Evolutionary conservation across 805 yeast species (phyloP).

Genomic region (Barnettozyma siamensis): DNA sequence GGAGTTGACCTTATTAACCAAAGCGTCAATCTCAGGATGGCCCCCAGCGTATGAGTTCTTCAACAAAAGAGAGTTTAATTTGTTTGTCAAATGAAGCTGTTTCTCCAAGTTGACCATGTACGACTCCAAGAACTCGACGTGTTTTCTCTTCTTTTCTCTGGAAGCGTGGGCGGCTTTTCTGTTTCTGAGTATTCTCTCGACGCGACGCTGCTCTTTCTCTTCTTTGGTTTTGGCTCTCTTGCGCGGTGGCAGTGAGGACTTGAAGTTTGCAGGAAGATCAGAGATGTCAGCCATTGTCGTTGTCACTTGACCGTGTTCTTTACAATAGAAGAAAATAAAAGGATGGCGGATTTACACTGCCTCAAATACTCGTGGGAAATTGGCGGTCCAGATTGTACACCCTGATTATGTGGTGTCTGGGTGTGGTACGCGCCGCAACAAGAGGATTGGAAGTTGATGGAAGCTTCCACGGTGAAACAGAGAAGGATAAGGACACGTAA

Average conservation of each 20-base stretch:
- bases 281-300: slow-evolving; percentile 17
- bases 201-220: slow-evolving; percentile 94
- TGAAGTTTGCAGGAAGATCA: slow-evolving; percentile 33
- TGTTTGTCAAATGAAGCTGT: slow-evolving; percentile 16
- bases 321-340: too few relatives aligned
- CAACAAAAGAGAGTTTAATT: slow-evolving; percentile 14
- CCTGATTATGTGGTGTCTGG: too few relatives aligned
- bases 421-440: too few relatives aligned
- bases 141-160: slow-evolving; percentile 91
- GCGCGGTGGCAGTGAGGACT: slow-evolving; percentile 75
- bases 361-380: too few relatives aligned
- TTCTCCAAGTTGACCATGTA: slow-evolving; percentile 24
- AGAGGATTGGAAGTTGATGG: too few relatives aligned
- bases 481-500: background rate
- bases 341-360: background rate
- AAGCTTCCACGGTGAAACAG: too few relatives aligned
- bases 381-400: too few relatives aligned
- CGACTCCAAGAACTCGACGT: slow-evolving; percentile 74
- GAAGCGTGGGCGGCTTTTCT: slow-evolving; percentile 97
- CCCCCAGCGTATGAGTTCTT: slow-evolving; percentile 16
- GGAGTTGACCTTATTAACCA: slow-evolving; percentile 8
- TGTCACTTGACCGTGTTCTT: background rate
- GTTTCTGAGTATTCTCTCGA: slow-evolving; percentile 88
- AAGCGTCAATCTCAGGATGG: slow-evolving; percentile 13
- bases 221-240: slow-evolving; percentile 95